Base-by-base conservation (phyloP, 2,329 filamentous ascomycete species). In the Neophaeococcomyces aloes region DNA sequence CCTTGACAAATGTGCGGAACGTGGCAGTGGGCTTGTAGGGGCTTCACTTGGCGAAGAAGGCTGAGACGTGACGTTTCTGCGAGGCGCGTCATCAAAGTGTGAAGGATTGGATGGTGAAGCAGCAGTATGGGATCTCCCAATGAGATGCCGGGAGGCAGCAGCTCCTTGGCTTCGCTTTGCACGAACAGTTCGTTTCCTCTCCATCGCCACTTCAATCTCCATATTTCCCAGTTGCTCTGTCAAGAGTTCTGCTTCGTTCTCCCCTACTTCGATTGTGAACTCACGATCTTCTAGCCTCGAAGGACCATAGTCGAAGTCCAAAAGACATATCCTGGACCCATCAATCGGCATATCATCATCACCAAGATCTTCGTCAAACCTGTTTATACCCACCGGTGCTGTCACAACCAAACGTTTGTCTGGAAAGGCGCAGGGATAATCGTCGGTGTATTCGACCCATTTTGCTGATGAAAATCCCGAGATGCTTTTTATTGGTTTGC, bases 291-390 rank as follows among this genome's bases (percentile, higher is more conserved):
- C 60, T 3, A 80, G 81, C 57, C 83, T 67, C 3, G 57, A 62
- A 1, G 71, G 54, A 1, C 71, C 66, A 53, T 83, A 83, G 50
- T 81, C 75, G 59, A 89, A 89, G 59, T 89, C 84, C 34, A 88
- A 66, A 7, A 89, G 65, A 7, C 76, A 74, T 33, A 91, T 67
- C 48, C 84, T 74, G 11, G 84, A 84, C 5, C 84, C 83, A 55
- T 89, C 85, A n/a, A 85, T 74, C 50, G 85, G 84, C 55, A 83
- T 76, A 36, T 77, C 78, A 52, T 86, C 83, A 50, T 86, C 79
- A 44, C 85, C 81, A 2, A 76, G 71, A 32, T 75, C 65, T 45
- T 53, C 53, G 6, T 69, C 65, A 46, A 75, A 71, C 0, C 72
- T 67, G 1, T 73, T 71, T 19, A 76, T 70, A 14, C 85, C 76